phyloP scores from a whole-genome alignment of 1,139 yeast species.

The Magnusiomyces sp. region DNA sequence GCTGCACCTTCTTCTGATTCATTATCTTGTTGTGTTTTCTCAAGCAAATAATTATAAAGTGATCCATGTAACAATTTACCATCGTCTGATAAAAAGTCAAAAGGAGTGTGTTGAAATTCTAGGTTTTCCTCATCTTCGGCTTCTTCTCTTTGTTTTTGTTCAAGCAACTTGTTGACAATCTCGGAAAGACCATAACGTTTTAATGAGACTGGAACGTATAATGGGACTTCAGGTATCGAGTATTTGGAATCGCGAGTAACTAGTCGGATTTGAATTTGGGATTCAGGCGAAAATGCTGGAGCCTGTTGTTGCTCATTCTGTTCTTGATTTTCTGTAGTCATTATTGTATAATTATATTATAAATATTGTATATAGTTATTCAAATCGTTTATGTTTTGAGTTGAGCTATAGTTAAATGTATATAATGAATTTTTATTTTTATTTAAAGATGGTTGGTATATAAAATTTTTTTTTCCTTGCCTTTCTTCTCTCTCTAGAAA shows the following conservation, averaged over 20 bases:
- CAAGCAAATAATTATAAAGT: conserved; percentile 65
- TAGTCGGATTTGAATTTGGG: conserved; percentile 66
- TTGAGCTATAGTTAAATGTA: too few species aligned
- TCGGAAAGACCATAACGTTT: conserved; percentile 91
- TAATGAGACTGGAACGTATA: conserved; percentile 77
- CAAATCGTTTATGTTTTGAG: too few species aligned
- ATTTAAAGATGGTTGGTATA: too few species aligned
- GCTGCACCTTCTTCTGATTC: too few species aligned
- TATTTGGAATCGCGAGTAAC: conserved; percentile 82
- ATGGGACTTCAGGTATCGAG: conserved; percentile 58
- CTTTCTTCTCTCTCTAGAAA: too few species aligned
- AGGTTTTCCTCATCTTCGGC: conserved; percentile 17
- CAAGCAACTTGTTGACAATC: conserved; percentile 80
- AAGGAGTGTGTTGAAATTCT: conserved; percentile 57
- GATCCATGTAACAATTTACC: conserved; percentile 67
- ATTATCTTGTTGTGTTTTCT: conserved; percentile 41
- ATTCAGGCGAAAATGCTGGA: neutral
- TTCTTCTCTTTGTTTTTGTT: conserved; percentile 15
- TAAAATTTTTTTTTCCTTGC: too few species aligned
- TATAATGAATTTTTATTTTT: too few species aligned
- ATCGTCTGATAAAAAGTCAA: conserved; percentile 78
- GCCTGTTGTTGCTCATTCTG: too few species aligned
- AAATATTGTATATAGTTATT: too few species aligned
- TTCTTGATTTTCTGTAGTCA: too few species aligned
- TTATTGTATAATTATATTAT: too few species aligned